Percentiles rank a stretch among this genome's conserved stretches.
Conservation (phyloP, 176 grass and related monocot genomes). For the Aegilops tauschii region DNA sequence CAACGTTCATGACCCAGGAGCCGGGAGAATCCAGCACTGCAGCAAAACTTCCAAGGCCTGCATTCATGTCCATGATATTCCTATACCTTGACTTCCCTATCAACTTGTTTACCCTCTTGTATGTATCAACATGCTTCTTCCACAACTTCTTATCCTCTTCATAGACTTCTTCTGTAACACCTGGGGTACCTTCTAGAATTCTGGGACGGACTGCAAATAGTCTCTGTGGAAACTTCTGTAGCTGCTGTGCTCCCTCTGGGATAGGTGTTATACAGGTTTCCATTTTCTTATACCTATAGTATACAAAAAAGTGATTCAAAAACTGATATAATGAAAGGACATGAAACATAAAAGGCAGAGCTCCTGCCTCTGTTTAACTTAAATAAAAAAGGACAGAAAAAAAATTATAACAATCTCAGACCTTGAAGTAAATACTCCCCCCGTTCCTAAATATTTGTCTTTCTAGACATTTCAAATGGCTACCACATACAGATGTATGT, state of each 20-base stretch:
- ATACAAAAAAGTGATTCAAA: not conserved
- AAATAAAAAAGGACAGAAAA: not conserved
- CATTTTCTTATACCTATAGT: slow-evolving; percentile 85
- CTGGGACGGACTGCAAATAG: slow-evolving; percentile 61
- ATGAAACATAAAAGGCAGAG: not conserved
- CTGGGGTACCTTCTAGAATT: slow-evolving; percentile 45
- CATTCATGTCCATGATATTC: slow-evolving; percentile 99
- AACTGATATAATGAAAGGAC: not conserved
- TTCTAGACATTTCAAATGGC: too few species aligned
- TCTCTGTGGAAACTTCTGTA: slow-evolving; percentile 70
- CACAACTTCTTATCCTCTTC: slow-evolving; percentile 68
- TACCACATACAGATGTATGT: too few species aligned
- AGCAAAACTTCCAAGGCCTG: slow-evolving; percentile 83
- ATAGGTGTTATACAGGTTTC: slow-evolving; percentile 64
- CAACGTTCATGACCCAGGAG: slow-evolving; percentile 90
- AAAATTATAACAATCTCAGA: not conserved
- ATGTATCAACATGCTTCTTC: slow-evolving; percentile 71
- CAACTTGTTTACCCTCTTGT: slow-evolving; percentile 80
- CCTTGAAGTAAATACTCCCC: not conserved
- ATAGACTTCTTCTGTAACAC: slow-evolving; percentile 60
- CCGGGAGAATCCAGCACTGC: slow-evolving; percentile 51
- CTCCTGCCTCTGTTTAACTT: not conserved
- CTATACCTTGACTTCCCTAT: slow-evolving; percentile 62
- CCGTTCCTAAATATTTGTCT: too few species aligned
- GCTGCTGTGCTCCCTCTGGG: slow-evolving; percentile 32